Conservation (phyloP, 1,284 basidiomycete genomes). For the Heterobasidion annosum region DNA sequence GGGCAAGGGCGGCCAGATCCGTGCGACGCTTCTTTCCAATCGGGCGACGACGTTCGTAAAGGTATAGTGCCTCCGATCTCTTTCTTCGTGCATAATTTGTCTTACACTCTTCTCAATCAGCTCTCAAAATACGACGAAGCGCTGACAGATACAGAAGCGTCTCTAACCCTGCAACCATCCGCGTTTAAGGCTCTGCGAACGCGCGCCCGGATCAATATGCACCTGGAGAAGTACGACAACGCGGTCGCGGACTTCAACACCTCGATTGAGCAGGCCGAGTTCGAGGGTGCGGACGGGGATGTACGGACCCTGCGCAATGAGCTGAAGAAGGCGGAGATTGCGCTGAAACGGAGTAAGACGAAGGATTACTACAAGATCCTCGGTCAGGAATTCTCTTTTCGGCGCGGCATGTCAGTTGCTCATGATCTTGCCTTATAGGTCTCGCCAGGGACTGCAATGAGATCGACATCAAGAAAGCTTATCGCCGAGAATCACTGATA, state of each 20-base stretch:
- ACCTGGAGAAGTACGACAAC: conserved; percentile 67
- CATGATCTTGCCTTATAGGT: conserved; percentile 13
- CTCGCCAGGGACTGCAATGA: conserved; percentile 53
- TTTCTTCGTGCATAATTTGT: background rate
- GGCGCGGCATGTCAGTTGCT: background rate
- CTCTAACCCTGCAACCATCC: conserved; percentile 51
- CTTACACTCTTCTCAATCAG: conserved; percentile 25
- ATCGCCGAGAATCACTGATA: conserved; percentile 66
- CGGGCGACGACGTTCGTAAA: conserved; percentile 78
- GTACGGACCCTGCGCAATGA: conserved; percentile 55
- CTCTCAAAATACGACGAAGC: conserved; percentile 59
- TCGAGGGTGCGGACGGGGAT: conserved; percentile 55
- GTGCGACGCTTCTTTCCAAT: conserved; percentile 76
- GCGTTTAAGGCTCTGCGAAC: conserved; percentile 85
- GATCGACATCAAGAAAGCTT: conserved; percentile 73
- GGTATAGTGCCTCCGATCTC: conserved; percentile 24
- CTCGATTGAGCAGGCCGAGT: conserved; percentile 61
- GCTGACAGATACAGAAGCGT: conserved; percentile 60
- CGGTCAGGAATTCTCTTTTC: conserved; percentile 18
- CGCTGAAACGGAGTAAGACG: conserved; percentile 74
- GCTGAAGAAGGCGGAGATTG: conserved; percentile 68
- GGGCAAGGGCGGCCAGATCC: conserved; percentile 65
- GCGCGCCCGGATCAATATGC: conserved; percentile 71
- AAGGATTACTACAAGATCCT: conserved; percentile 83
- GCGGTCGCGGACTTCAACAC: conserved; percentile 71